Evolutionary conservation across 2,329 filamentous ascomycete genomes (phyloP).

Genomic region (Rhinocladiella similis): DNA sequence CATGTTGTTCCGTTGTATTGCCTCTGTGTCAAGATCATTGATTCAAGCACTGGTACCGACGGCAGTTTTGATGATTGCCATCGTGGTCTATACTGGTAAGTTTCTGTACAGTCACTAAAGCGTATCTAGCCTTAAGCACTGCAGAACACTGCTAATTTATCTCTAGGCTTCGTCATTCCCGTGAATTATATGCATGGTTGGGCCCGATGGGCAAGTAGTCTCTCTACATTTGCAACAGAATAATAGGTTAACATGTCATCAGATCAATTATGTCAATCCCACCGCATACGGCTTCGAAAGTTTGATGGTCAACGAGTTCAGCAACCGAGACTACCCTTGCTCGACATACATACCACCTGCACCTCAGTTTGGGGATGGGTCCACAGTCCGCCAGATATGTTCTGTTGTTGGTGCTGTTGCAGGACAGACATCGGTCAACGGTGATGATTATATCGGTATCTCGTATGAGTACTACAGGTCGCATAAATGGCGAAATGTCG

Average conservation of each 20-base stretch:
- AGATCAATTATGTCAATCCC: conserved; percentile 60
- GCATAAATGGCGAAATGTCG: conserved; percentile 70
- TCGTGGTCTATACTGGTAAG: conserved; percentile 70
- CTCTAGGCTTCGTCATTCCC: conserved; percentile 58
- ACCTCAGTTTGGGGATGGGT: conserved; percentile 52
- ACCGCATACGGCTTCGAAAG: conserved; percentile 66
- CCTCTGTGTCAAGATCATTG: conserved; percentile 67
- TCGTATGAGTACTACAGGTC: conserved; percentile 58
- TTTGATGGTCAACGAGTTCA: conserved; percentile 59
- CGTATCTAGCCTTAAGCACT: neutral
- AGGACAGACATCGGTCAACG: conserved; percentile 55
- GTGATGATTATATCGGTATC: conserved; percentile 58
- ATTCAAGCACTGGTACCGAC: conserved; percentile 59
- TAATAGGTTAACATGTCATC: neutral
- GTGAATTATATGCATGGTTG: conserved; percentile 61
- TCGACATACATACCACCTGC: conserved; percentile 48
- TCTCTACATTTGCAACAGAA: neutral
- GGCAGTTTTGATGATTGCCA: conserved; percentile 52
- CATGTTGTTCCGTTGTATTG: conserved; percentile 68
- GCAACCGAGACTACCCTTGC: conserved; percentile 58
- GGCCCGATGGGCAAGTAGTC: conserved; percentile 61
- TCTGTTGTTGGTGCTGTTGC: conserved; percentile 57
- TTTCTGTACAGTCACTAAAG: conserved; percentile 35
- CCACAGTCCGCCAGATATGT: conserved; percentile 70
- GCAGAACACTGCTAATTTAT: conserved; percentile 62